Conservation (phyloP, 2,329 filamentous ascomycete species). For the Xenosphaeropsis pyriputrescens region DNA sequence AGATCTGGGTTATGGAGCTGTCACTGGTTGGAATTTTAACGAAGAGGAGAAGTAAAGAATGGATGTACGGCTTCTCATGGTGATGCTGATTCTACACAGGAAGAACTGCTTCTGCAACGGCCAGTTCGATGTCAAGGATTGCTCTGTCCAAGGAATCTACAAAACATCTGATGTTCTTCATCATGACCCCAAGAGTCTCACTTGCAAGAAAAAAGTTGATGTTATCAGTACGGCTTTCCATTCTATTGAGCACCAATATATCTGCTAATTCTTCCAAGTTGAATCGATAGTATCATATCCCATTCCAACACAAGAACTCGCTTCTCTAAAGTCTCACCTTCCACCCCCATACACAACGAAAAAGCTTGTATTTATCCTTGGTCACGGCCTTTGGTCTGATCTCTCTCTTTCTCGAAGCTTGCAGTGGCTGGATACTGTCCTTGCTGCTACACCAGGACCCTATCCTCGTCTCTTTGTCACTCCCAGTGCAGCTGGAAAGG, state of each 20-base stretch:
- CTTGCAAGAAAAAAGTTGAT: slow-evolving; percentile 22
- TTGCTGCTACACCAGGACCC: no score
- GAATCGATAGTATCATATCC: slow-evolving; percentile 28
- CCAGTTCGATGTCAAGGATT: slow-evolving; percentile 32
- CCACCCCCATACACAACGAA: slow-evolving; percentile 13
- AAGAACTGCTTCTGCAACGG: slow-evolving; percentile 31
- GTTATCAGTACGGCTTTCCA: slow-evolving; percentile 18
- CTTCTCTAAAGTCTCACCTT: slow-evolving; percentile 18
- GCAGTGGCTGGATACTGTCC: no score
- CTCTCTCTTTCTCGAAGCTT: no score
- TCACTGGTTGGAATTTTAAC: slow-evolving; percentile 33
- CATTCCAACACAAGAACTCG: slow-evolving; percentile 23
- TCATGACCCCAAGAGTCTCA: slow-evolving; percentile 25
- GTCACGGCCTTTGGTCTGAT: no score
- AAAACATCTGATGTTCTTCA: slow-evolving; percentile 27
- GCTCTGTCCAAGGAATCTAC: slow-evolving; percentile 32
- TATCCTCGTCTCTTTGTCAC: slow-evolving; percentile 19
- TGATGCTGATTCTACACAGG: no score
- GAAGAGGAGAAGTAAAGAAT: slow-evolving; percentile 19
- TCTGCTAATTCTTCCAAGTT: not conserved
- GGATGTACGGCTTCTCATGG: no score
- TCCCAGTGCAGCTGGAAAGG: slow-evolving; percentile 28
- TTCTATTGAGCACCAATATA: slow-evolving; percentile 6
- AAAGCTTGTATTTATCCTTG: no score
- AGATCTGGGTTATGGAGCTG: slow-evolving; percentile 30